Evolutionary conservation across 1,284 basidiomycete species (phyloP), one percentile per base, ranked within the genome.

Genomic region (Sporisorium graminicola): DNA sequence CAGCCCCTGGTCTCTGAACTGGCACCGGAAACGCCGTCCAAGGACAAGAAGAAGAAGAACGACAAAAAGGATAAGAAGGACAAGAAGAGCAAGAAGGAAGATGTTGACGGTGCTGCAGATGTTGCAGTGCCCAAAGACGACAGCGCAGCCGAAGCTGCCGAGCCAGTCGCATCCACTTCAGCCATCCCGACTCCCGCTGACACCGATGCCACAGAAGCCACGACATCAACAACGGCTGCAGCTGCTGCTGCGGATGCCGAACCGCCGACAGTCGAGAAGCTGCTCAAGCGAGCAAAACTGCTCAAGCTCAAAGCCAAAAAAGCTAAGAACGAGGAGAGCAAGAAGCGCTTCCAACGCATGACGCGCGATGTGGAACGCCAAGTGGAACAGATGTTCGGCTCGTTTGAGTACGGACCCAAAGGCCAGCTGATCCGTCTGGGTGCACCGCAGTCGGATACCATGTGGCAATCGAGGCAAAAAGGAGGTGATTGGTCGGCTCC

Each of bases 331-430:
- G 77, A 81, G 50, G 74, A 77, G 62, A 69, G 63, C 50, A 61
- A 54, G 54, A 59, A 61, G 31, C 65, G 68, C 14, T 71, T 73
- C 59, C 54, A 69, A 27, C 40, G 54, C 29, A 60, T 75, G 50
- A 65, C 62, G 9, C 68, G 72, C 81, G 78, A 84, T 64, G 80
- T 86, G 75, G 76, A 84, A 70, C 83, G 86, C 73, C 78, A 79
- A 82, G 65, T 76, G 22, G 68, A 65, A 56, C 57, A 61, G 42
- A 65, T 64, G 53, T 78, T 82, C 53, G 83, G 82, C 20, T 68
- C 71, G 27, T 72, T 73, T 66, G 70, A 73, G 42, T 70, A 77
- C 52, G 72, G 68, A 6, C 65, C 67, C 58, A 79, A 81, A 67
- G 79, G 77, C 4, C 66, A 70, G 52, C 67, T 78, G 3, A 68